Evolutionary conservation across 805 yeast genomes (phyloP), one percentile per base, ranked within the genome.

Genomic region (Wickerhamomyces rabaulensis): DNA sequence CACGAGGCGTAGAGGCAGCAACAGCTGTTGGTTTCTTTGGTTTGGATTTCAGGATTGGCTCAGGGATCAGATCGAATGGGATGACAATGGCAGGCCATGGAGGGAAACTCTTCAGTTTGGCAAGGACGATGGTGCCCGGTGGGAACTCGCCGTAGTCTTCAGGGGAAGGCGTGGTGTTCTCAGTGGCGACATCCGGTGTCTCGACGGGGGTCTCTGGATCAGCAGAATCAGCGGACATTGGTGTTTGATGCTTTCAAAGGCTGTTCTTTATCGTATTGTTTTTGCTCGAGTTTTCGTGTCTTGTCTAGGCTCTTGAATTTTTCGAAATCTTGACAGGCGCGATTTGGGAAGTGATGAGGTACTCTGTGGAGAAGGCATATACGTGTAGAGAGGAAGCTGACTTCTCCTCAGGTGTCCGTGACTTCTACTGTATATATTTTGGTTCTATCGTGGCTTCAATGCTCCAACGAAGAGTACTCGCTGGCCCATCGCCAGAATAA

Each of bases 51-150:
- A 66, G 52, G 25, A 87, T 77, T 53, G 73, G 68, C 19, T 68
- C 76, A 0, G 95, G 94, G 6, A 87, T 70, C 8, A 78, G 63
- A 16, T 74, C 71, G 49, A 69, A 76, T 1, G 82, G 83, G 4
- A 87, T 74, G 4, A 87, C 80, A 80, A 87, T 82, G 3, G 91
- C 90, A 0, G 96, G 96, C 96, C 96, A 88, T 38, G 91, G 84
- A 3, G 95, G 87, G 60, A 81, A 88, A 9, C 95, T 95, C 58
- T 87, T 88, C 41, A 88, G 80, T 63, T 88, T 88, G 8, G 94
- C 94, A 21, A 88, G 70, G 1, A 88, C 86, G 6, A 79, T 64
- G 23, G 71, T 65, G 4, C 84, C 82, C 2, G 82, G 77, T 23
- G 66, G 68, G 49, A 59, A 71, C 26, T 50, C 55, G 1, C 61